Base-by-base conservation (phyloP, 2,329 filamentous ascomycete species). In the Fusarium goolgardi region DNA sequence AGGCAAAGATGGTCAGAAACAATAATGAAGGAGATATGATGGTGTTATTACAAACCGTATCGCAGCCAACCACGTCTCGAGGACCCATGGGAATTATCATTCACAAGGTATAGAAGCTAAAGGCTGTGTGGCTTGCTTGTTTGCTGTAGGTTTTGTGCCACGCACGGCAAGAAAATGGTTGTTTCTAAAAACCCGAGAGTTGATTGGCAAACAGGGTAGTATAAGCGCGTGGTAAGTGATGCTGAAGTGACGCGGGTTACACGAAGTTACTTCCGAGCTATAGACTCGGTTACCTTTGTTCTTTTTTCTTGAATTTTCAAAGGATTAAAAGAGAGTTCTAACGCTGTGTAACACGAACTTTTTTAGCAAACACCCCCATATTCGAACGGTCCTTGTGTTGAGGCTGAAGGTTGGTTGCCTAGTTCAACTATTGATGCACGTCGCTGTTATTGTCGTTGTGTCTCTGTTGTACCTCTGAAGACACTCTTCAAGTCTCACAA, bases 381-480 rank as follows among this genome's bases (percentile, higher is more conserved):
- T 41, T 39, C 51, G 50, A 50, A 29, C 29, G 39, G 39, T 43
- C 56, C 46, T 31, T 53, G 40, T 31, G 40, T 50, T 55, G 66
- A 66, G 61, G 66, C 53, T 59, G 62, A 69, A 67, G 32, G 40
- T 25, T 37, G 39, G 53, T 49, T 63, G 50, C 32, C 45, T 55
- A 34, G 40, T 40, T 54, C 44, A 37, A 63, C 53, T 69, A 69
- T 69, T 69, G 61, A 69, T 59, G 62, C 66, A 69, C 49, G 41
- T 53, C 25, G 61, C 57, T 67, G 31, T 34, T 62, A 59, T 55
- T 39, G 40, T 53, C 32, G 15, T 57, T 23, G 20, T 47, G 45
- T 32, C 29, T 40, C 52, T 31, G 66, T 69, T 31, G 66, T 69
- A 69, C 53, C 37, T 53, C 20, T 7, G 13, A 59, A 21, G 63